phyloP scores from a whole-genome alignment of 2,329 filamentous ascomycete genomes.

The Aspergillus calidoustus region DNA sequence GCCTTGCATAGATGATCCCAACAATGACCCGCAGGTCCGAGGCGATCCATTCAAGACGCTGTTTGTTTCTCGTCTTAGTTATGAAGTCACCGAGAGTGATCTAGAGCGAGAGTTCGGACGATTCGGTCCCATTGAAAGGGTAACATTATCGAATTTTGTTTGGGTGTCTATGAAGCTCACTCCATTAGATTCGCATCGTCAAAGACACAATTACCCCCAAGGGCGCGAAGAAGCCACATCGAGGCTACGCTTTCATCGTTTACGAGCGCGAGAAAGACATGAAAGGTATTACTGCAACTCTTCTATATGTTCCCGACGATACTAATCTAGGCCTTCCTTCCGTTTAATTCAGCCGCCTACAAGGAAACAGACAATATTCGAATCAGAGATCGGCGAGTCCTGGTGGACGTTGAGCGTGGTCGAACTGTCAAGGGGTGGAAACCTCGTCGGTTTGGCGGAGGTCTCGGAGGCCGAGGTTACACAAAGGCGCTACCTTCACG shows the following conservation, averaged over 20 bases:
- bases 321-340: slow-evolving; percentile 41
- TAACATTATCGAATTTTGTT: slow-evolving; percentile 49
- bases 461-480: slow-evolving; percentile 89
- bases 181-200: slow-evolving; percentile 80
- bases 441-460: slow-evolving; percentile 87
- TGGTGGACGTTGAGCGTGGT: slow-evolving; percentile 95
- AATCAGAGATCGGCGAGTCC: slow-evolving; percentile 88
- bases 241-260: slow-evolving; percentile 94
- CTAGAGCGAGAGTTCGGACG: slow-evolving; percentile 91
- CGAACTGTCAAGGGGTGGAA: slow-evolving; percentile 94
- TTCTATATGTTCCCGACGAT: slow-evolving; percentile 24
- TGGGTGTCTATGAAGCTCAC: slow-evolving; percentile 23
- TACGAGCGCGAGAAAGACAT: slow-evolving; percentile 98
- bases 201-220: slow-evolving; percentile 70
- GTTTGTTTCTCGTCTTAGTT: slow-evolving; percentile 87
- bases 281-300: slow-evolving; percentile 73
- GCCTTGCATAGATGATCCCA: slow-evolving; percentile 69
- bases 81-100: slow-evolving; percentile 86
- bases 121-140: slow-evolving; percentile 91
- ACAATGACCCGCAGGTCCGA: slow-evolving; percentile 83
- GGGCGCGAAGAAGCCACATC: slow-evolving; percentile 79
- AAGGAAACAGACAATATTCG: slow-evolving; percentile 84
- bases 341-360: slow-evolving; percentile 76
- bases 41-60: slow-evolving; percentile 95
- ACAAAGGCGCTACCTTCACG: slow-evolving; percentile 78